These are phyloP conservation scores for Solanum sitiens DNA, from an alignment of 257 asterid species.

Conservation along the genomic window DNA sequence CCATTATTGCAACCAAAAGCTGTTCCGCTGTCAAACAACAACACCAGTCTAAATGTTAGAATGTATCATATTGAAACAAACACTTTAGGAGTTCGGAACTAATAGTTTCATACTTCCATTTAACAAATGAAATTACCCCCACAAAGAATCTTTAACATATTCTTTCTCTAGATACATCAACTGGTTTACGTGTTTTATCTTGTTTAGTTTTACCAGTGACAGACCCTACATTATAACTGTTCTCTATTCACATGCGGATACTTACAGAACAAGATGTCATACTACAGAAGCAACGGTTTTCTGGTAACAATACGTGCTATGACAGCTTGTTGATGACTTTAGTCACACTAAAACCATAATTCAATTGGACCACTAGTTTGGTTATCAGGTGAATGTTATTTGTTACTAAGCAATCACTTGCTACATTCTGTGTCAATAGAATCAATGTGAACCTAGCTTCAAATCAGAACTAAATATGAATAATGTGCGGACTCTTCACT, in stretches of 20 bases:
- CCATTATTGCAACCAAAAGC: slow-evolving; percentile 14
- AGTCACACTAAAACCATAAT: neutral
- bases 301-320: neutral
- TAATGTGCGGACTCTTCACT: no score
- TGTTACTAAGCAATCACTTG: neutral
- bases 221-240: neutral
- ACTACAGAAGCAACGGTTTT: neutral
- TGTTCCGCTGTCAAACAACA: neutral
- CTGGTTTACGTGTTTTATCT: neutral
- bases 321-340: neutral
- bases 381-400: neutral
- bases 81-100: neutral
- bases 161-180: neutral
- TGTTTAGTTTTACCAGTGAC: neutral
- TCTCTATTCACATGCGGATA: neutral
- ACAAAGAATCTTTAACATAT: neutral
- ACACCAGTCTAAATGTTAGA: neutral
- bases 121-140: neutral
- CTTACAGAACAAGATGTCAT: neutral
- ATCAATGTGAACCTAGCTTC: neutral
- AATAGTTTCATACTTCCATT: neutral
- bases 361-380: neutral
- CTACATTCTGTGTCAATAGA: neutral
- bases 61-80: neutral
- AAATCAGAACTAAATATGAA: neutral